Evolutionary conservation across 2,329 filamentous ascomycete species (phyloP), one percentile per base, ranked within the genome.

Genomic region (Parastagonospora nodorum): DNA sequence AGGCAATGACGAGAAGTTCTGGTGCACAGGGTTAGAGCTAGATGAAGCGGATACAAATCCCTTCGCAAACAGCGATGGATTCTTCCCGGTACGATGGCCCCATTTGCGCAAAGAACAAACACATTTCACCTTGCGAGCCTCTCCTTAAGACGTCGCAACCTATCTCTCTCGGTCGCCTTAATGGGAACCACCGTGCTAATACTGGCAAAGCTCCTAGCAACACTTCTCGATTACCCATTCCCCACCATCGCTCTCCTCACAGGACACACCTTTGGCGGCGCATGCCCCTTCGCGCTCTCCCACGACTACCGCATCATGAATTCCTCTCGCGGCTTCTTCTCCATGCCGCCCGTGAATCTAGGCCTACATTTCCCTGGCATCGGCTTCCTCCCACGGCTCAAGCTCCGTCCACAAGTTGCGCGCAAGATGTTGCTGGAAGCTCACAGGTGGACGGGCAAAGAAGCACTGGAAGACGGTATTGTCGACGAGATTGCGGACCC

Each of bases 351-450:
- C 0, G 79, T 84, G 0, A 76, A 83, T 47, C 74, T 84, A 1
- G 82, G 82, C 5, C 68, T 84, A 27, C 80, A 83, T 55, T 84
- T 84, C 51, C 78, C 79, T 11, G 82, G 81, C 8, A 83, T 84
- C 41, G 81, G 81, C 4, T 70, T 75, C 2, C 71, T 84, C 6
- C 79, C 80, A 2, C 74, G 80, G 1, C 69, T 82, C 7, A 84
- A 84, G 59, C 73, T 84, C 2, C 73, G 67, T 0, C 79, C 80
- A 8, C 73, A 77, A 39, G 66, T 83, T n/a, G 80, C 81, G 11
- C 68, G 80, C 4, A 82, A 81, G 60, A 83, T 84, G 80, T 64
- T 84, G 28, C 72, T 83, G 3, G 81, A 84, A 60, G 82, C 80
- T 14, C 78, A 84, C 49, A 73, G 68, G 33, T 84, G 80, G 80